Percentiles rank a stretch among this genome's conserved stretches.
These are phyloP conservation scores for Entomortierella parvispora DNA, from an alignment of 192 early-diverging fungal genomes.

Conservation along the genomic window DNA sequence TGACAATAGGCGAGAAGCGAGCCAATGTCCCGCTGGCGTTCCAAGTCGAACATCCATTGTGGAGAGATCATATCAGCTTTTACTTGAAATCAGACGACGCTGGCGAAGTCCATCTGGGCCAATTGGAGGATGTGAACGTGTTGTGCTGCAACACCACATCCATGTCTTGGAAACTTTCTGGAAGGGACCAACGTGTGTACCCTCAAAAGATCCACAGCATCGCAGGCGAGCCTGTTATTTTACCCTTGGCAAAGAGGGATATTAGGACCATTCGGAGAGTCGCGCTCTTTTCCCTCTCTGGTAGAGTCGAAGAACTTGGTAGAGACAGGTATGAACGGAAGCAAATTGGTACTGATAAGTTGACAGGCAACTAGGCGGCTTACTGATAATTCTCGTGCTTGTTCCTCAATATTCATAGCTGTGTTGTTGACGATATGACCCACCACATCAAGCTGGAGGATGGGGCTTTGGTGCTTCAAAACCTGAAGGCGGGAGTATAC, in stretches of 20 bases:
- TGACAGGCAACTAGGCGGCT: background rate
- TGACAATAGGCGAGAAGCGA: slow-evolving; percentile 51
- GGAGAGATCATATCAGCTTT: background rate
- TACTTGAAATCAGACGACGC: slow-evolving; percentile 45
- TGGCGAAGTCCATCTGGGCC: slow-evolving; percentile 53
- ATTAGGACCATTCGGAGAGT: slow-evolving; percentile 26
- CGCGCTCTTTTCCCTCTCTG: slow-evolving; percentile 18
- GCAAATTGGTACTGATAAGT: background rate
- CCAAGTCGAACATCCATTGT: slow-evolving; percentile 23
- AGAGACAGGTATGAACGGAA: background rate
- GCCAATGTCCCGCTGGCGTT: slow-evolving; percentile 23
- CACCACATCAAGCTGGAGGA: slow-evolving; percentile 18
- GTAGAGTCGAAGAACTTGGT: too few relatives aligned
- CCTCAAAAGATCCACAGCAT: slow-evolving; percentile 23
- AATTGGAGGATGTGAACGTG: slow-evolving; percentile 18
- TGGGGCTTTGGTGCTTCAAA: slow-evolving; percentile 21
- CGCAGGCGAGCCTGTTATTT: slow-evolving; percentile 17
- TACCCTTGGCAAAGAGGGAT: slow-evolving; percentile 18
- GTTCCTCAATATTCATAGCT: background rate
- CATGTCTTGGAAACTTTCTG: slow-evolving; percentile 14
- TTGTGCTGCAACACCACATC: slow-evolving; percentile 16
- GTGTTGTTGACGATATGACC: slow-evolving; percentile 16
- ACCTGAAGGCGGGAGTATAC: slow-evolving; percentile 39
- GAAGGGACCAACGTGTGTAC: slow-evolving; percentile 4
- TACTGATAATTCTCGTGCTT: too few relatives aligned